Conservation (phyloP, 208 protist species). For the Porcisia hertigi region DNA sequence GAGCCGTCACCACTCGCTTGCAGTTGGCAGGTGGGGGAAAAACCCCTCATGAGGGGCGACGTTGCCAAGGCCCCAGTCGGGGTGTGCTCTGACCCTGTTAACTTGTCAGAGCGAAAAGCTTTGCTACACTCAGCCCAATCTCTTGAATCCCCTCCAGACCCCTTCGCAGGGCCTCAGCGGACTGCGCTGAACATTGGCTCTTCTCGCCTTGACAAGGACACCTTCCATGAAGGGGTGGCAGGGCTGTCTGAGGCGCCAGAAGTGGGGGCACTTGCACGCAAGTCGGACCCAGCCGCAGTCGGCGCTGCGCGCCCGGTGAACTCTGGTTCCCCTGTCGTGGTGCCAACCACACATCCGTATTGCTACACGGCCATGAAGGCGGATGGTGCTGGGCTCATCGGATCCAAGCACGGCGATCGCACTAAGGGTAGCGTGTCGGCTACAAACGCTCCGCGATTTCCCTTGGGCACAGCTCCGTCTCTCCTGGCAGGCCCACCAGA, state of each 20-base stretch:
- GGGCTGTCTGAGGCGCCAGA: not conserved
- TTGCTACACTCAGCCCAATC: not conserved
- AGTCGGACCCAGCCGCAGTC: not conserved
- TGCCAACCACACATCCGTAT: constrained; percentile 30
- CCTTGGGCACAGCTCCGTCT: not conserved
- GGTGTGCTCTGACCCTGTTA: not conserved
- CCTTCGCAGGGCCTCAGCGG: not conserved
- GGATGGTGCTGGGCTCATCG: not conserved
- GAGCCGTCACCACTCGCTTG: not conserved
- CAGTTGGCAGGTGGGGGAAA: not conserved
- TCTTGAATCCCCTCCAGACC: not conserved
- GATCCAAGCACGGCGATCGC: not conserved
- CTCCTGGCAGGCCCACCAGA: not conserved
- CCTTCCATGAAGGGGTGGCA: not conserved
- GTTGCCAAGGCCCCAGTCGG: not conserved
- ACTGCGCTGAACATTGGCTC: too few species aligned
- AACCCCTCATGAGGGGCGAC: too few species aligned
- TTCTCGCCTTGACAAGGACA: not conserved
- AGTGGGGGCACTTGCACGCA: not conserved
- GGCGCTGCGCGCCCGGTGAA: not conserved
- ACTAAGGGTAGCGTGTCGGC: not conserved
- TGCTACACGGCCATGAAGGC: constrained; percentile 7
- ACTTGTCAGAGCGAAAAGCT: not conserved
- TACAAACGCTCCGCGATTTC: not conserved
- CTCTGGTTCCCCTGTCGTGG: not conserved